A percentile compares a stretch with the other conserved stretches of the same genome.
Conservation (phyloP, 108 stramenopile species). For the Skeletonema grethae region DNA sequence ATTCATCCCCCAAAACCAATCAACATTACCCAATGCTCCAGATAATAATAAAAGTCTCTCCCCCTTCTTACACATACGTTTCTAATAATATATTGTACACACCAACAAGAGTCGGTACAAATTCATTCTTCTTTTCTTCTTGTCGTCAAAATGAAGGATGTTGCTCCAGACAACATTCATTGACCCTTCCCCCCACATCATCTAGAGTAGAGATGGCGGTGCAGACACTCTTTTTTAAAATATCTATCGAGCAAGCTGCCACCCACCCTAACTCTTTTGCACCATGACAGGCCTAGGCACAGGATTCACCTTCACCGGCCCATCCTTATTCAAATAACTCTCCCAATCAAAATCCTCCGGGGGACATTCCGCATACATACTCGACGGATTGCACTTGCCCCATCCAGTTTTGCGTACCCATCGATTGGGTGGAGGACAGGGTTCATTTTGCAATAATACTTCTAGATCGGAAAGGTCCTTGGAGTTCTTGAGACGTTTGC, state of each 20-base stretch:
- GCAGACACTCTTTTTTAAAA: too few species aligned
- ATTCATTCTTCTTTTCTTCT: background rate
- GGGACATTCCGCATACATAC: constrained; percentile 39
- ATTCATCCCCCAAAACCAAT: background rate
- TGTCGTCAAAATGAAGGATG: background rate
- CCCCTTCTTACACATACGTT: background rate
- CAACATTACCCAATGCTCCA: background rate
- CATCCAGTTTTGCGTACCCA: constrained; percentile 47
- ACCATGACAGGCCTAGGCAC: background rate
- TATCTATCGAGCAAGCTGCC: too few species aligned
- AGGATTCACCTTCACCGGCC: background rate
- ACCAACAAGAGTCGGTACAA: background rate
- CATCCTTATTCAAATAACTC: constrained; percentile 8
- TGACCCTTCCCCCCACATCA: background rate
- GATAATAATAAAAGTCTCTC: background rate
- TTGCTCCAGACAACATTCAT: constrained; percentile 1
- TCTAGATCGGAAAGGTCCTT: constrained; percentile 50
- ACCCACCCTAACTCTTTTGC: background rate
- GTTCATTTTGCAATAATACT: constrained; percentile 41
- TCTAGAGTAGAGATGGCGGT: too few species aligned
- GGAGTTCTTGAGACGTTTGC: constrained; percentile 76
- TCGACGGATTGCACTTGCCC: constrained; percentile 40
- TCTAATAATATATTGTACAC: background rate
- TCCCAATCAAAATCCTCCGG: constrained; percentile 43
- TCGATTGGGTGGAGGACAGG: constrained; percentile 48